Conservation (phyloP, 2,329 filamentous ascomycete species). For the Cladophialophora bantiana region DNA sequence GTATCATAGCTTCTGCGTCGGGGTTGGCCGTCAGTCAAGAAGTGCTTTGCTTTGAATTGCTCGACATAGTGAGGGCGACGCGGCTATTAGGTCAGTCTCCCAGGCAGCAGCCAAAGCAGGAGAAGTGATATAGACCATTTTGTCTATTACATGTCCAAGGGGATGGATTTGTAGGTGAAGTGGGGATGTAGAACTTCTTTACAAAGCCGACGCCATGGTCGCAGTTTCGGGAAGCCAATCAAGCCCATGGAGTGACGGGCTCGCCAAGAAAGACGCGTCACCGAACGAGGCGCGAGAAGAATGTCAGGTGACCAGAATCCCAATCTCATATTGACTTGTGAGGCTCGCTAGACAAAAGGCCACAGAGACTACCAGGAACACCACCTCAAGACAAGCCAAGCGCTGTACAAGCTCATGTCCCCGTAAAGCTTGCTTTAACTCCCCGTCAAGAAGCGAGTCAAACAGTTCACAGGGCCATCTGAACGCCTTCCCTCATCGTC, state of each 20-base stretch:
- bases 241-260: not conserved
- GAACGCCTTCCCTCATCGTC: constrained; percentile 55
- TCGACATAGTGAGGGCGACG: not conserved
- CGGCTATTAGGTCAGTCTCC: not conserved
- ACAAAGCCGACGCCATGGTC: not conserved
- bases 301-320: too few relatives aligned
- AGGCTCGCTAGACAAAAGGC: not conserved
- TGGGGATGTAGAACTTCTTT: too few relatives aligned
- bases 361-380: not conserved
- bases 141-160: not conserved
- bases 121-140: not conserved
- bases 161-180: not conserved
- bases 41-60: not conserved
- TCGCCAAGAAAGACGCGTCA: constrained; percentile 3
- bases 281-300: not conserved
- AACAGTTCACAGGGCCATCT: constrained; percentile 37
- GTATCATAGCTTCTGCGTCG: not conserved
- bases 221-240: not conserved
- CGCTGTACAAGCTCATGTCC: not conserved
- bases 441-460: not conserved
- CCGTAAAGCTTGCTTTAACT: not conserved
- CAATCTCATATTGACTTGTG: too few relatives aligned
- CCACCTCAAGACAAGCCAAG: not conserved
- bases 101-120: not conserved
- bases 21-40: not conserved